These are phyloP conservation scores for Mucor mucedo DNA, from an alignment of 371 early-diverging fungal genomes.

Conservation along the genomic window DNA sequence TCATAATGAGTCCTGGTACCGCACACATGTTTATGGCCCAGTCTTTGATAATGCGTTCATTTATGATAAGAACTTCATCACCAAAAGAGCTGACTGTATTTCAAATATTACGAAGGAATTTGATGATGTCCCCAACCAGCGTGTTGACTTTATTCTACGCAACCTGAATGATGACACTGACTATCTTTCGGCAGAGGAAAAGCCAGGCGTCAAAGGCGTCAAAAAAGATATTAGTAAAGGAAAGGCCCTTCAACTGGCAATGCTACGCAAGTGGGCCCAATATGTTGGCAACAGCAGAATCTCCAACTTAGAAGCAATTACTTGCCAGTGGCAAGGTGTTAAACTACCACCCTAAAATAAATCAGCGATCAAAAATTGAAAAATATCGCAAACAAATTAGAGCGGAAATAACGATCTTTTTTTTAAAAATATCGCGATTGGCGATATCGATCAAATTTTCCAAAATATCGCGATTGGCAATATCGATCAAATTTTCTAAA, in stretches of 20 bases:
- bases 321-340: constrained; percentile 24
- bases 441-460: no score
- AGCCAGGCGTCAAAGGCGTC: constrained; percentile 17
- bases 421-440: no score
- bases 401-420: no score
- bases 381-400: no score
- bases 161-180: constrained; percentile 20
- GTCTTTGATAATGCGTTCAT: constrained; percentile 20
- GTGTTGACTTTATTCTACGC: constrained; percentile 26
- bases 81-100: constrained; percentile 19
- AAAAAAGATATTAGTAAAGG: constrained; percentile 17
- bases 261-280: constrained; percentile 15
- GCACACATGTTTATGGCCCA: constrained; percentile 20
- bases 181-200: constrained; percentile 24
- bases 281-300: constrained; percentile 17
- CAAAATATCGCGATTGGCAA: no score
- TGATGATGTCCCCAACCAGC: constrained; percentile 16
- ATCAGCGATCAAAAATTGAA: no score
- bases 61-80: constrained; percentile 10
- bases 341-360: no score
- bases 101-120: constrained; percentile 26
- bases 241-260: constrained; percentile 11
- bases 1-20: constrained; percentile 19
- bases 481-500: no score
- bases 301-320: constrained; percentile 20